Evolutionary conservation across 2,329 filamentous ascomycete genomes (phyloP), one percentile per base, ranked within the genome.

Genomic region (Fusarium musae): DNA sequence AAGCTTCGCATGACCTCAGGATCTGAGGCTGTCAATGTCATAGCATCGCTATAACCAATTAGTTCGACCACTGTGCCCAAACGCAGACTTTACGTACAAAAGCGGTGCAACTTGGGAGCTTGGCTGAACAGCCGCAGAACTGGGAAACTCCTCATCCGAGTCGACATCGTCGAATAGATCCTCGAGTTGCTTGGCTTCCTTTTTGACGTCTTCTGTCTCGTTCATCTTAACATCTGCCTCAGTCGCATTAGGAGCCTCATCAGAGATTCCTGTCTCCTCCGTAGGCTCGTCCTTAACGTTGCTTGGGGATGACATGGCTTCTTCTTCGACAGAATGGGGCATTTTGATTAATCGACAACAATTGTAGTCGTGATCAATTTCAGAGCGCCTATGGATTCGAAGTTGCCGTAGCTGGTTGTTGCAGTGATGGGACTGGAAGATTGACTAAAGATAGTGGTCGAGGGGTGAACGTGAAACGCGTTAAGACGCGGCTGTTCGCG

Each of bases 1-100:
- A 98, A 99, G 73, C 93, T 93, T 77, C 93, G 91, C 91, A 98
- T 95, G 16, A 97, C 89, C 79, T 95, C 93, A 4, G 93, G 91
- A 75, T 97, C 94, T 43, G 91, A 93, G 46, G 88, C 86, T 42
- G 83, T 85, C 39, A 86, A 76, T 1, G 82, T 78, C 19, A 81
- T 68, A 12, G 79, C 60, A 53, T 83, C 81, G 53, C 83, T 84
- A 43, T 12, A 36, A 28, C 23, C 9, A 13, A 30, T 75, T 52
- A 77, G 75, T 61, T 26, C 28, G 52, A 37, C 43, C 26, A 32
- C 13, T 46, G 30, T 10, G 15, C 16, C 30, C n/a, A 19, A 44
- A n/a, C 17, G 36, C n/a, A 39, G 19, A 15, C 16, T 34, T 28
- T 47, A 77, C 85, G 78, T 78, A 87, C 86, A 85, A 87, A 85